These are phyloP conservation scores for Glaciozyma antarctica DNA, from an alignment of 768 basidiomycete genomes.

Conservation along the genomic window DNA sequence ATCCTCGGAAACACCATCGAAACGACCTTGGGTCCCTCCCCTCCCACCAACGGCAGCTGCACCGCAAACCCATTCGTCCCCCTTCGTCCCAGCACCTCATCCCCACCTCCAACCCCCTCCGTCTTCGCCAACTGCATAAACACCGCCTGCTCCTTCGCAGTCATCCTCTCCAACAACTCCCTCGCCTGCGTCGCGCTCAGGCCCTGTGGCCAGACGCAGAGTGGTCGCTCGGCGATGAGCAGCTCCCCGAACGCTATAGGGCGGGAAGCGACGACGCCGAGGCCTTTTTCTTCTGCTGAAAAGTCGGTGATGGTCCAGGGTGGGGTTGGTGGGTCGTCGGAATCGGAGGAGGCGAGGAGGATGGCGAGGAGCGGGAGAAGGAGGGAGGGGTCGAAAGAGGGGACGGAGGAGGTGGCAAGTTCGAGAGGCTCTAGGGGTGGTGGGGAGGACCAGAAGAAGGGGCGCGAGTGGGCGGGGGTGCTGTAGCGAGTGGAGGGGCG, in stretches of 20 bases:
- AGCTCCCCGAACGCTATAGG: constrained; percentile 11
- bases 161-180: constrained; percentile 12
- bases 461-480: background rate
- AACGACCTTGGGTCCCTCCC: background rate
- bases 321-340: constrained; percentile 2
- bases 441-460: constrained; percentile 10
- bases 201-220: constrained; percentile 16
- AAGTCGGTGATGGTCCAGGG: constrained; percentile 2
- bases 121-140: constrained; percentile 14
- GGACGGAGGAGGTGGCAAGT: constrained; percentile 15
- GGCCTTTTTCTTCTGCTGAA: constrained; percentile 5
- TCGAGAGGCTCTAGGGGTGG: background rate
- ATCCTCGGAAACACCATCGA: constrained; percentile 17
- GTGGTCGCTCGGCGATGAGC: constrained; percentile 19
- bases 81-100: background rate
- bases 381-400: background rate
- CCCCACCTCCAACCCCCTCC: background rate
- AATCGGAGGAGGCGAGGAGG: too few species aligned
- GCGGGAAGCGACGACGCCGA: constrained; percentile 13
- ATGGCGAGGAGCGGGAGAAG: constrained; percentile 16
- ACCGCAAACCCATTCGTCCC: constrained; percentile 21
- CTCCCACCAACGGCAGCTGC: background rate
- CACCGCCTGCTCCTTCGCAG: constrained; percentile 5
- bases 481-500: background rate
- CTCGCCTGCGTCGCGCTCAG: constrained; percentile 1